These are phyloP conservation scores for Cercospora sp. DNA, from an alignment of 2,329 filamentous ascomycete genomes.

Conservation along the genomic window DNA sequence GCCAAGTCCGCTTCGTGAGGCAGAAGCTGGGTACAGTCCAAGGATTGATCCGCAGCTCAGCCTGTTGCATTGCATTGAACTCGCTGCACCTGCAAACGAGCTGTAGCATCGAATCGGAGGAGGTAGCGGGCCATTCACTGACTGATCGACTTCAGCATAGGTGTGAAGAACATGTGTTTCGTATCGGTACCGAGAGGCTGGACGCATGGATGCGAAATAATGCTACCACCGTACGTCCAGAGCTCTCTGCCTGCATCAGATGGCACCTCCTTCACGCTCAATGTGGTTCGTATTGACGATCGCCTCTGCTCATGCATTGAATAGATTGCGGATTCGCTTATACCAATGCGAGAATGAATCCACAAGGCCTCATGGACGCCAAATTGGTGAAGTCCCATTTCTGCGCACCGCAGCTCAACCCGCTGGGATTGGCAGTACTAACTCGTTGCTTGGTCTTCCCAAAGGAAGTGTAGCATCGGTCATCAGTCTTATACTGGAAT, in stretches of 20 bases:
- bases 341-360: neutral
- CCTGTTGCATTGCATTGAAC: neutral
- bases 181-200: neutral
- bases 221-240: neutral
- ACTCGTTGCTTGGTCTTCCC: neutral
- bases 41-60: neutral
- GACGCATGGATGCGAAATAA: neutral
- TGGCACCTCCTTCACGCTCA: neutral
- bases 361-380: neutral
- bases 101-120: neutral
- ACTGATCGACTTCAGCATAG: neutral
- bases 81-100: neutral
- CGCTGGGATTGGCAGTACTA: neutral
- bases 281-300: neutral
- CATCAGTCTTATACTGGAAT: neutral
- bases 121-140: neutral
- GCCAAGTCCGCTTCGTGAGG: neutral
- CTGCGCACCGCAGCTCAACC: neutral
- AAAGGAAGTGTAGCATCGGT: neutral
- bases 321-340: neutral
- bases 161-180: neutral
- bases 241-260: neutral
- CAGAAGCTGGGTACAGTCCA: neutral
- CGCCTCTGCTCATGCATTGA: neutral
- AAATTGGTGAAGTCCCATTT: neutral